These are phyloP conservation scores for Alternaria sp. DNA, from an alignment of 2,329 filamentous ascomycete genomes.

Conservation along the genomic window DNA sequence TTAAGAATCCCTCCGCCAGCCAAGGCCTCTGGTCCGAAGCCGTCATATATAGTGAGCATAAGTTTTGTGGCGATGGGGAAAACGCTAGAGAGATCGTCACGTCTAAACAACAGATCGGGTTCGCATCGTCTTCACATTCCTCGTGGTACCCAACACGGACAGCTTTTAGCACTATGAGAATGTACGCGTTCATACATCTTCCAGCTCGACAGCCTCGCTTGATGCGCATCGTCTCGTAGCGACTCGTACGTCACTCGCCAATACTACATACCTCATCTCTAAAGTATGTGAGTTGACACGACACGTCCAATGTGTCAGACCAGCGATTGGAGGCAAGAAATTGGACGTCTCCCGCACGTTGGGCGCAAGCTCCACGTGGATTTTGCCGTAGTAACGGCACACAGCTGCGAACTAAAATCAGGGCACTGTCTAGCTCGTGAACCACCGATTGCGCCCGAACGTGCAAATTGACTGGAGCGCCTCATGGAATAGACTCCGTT, in stretches of 20 bases:
- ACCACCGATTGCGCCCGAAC: conserved; percentile 7
- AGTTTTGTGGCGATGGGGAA: not conserved
- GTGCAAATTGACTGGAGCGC: not conserved
- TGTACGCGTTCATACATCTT: not conserved
- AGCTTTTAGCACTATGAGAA: not conserved
- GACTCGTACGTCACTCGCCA: not conserved
- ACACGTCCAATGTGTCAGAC: not conserved
- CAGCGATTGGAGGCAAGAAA: not conserved
- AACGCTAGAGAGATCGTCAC: not conserved
- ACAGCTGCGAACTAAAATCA: not conserved
- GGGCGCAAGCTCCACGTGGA: conserved; percentile 4
- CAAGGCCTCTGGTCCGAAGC: not conserved
- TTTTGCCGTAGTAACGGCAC: not conserved
- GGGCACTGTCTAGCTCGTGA: conserved; percentile 3
- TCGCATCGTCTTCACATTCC: not conserved
- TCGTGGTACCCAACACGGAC: not conserved
- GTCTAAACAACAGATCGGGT: conserved; percentile 2
- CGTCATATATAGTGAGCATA: not conserved
- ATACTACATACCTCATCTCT: not conserved
- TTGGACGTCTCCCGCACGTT: not conserved
- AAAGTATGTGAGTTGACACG: not conserved
- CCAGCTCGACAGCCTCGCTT: not conserved
- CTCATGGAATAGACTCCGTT: not conserved
- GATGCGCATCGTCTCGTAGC: not conserved
- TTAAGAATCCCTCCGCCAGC: not conserved